phyloP scores from a whole-genome alignment of 805 yeast species.

The Kurtzmaniella cleridarum region DNA sequence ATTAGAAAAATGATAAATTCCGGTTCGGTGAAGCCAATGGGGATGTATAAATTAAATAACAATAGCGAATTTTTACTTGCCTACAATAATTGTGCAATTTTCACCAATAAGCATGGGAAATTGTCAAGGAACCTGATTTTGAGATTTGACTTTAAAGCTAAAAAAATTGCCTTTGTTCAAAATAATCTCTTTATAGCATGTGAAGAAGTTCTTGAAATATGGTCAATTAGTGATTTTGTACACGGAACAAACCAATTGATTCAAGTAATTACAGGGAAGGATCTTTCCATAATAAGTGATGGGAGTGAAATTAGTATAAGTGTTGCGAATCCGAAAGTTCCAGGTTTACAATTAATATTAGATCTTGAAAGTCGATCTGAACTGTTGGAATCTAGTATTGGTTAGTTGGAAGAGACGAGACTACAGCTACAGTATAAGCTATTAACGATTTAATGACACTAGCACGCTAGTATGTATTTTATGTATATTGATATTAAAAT shows the following conservation, averaged over 20 bases:
- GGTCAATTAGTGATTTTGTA: slow-evolving; percentile 48
- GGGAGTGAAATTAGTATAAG: slow-evolving; percentile 16
- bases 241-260: slow-evolving; percentile 43
- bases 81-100: slow-evolving; percentile 66
- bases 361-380: slow-evolving; percentile 17
- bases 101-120: slow-evolving; percentile 54
- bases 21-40: slow-evolving; percentile 47
- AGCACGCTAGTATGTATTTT: too few relatives aligned
- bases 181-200: slow-evolving; percentile 43
- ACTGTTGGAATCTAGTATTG: neutral
- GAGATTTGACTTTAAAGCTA: slow-evolving; percentile 38
- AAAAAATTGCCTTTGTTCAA: slow-evolving; percentile 26
- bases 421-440: too few relatives aligned
- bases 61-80: slow-evolving; percentile 53
- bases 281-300: slow-evolving; percentile 33
- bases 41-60: slow-evolving; percentile 57
- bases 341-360: slow-evolving; percentile 58
- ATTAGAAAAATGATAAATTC: slow-evolving; percentile 36
- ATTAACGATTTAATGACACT: too few relatives aligned
- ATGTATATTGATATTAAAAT: too few relatives aligned
- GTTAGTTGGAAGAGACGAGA: too few relatives aligned
- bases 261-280: slow-evolving; percentile 72
- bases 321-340: slow-evolving; percentile 62
- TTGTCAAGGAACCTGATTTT: slow-evolving; percentile 41
- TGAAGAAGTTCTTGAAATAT: slow-evolving; percentile 65